Conservation (phyloP, 768 basidiomycete genomes). For the Sistotremastrum niveocremeum region DNA sequence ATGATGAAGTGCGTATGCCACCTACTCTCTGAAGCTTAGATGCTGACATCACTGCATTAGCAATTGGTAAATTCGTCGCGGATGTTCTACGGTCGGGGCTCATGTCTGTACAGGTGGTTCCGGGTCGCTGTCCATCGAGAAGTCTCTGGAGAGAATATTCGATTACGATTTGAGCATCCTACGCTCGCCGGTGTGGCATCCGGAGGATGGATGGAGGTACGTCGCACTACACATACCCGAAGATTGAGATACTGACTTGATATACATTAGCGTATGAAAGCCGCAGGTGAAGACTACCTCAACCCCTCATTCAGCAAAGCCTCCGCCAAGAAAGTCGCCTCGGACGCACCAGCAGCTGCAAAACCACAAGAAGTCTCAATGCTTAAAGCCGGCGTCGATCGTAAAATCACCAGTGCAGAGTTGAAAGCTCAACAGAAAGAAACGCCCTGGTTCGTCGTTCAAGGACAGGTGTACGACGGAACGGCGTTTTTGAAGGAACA, state of each 20-base stretch:
- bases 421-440: constrained; percentile 23
- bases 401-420: constrained; percentile 32
- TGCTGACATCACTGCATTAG: constrained; percentile 9
- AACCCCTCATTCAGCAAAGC: constrained; percentile 24
- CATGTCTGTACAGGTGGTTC: constrained; percentile 49
- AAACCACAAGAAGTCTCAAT: constrained; percentile 21
- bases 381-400: constrained; percentile 30
- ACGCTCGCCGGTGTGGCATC: constrained; percentile 32
- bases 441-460: constrained; percentile 37
- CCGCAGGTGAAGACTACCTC: constrained; percentile 27
- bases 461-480: constrained; percentile 43
- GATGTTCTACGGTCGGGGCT: too few relatives aligned
- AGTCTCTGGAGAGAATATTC: constrained; percentile 12
- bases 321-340: neutral
- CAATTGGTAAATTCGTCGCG: neutral
- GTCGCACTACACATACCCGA: neutral
- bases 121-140: constrained; percentile 32
- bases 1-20: neutral
- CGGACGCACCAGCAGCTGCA: neutral
- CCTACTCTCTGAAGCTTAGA: constrained; percentile 1
- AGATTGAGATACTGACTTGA: neutral
- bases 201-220: constrained; percentile 49
- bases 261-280: constrained; percentile 27
- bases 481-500: constrained; percentile 39
- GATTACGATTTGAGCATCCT: constrained; percentile 44